Evolutionary conservation across 2,329 filamentous ascomycete species (phyloP).

Genomic region (Aureobasidium namibiae): DNA sequence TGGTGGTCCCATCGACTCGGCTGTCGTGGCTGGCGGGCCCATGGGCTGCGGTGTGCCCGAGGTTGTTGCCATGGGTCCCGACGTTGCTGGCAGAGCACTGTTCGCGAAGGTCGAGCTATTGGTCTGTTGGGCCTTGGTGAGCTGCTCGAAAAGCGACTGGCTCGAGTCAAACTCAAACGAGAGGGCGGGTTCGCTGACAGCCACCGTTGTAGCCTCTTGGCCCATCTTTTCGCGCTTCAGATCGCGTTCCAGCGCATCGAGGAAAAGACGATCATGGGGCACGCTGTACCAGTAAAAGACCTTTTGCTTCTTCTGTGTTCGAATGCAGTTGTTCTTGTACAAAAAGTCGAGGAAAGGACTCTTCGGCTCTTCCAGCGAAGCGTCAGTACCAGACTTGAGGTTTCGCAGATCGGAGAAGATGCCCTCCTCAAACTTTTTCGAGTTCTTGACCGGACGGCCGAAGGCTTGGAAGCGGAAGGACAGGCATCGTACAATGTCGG

Average conservation of each 20-base stretch:
- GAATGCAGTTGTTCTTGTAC: conserved; percentile 99
- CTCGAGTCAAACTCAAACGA: conserved; percentile 99
- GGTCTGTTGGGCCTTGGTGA: conserved; percentile 98
- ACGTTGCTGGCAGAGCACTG: conserved; percentile 27
- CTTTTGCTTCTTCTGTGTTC: conserved; percentile 99
- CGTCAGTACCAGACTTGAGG: conserved; percentile 95
- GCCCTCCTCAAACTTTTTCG: conserved; percentile 98
- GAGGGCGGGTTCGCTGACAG: conserved; percentile 90
- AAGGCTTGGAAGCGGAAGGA: conserved; percentile 98
- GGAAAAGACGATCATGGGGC: conserved; percentile 91
- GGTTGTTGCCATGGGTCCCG: conserved; percentile 80
- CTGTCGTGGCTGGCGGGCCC: conserved; percentile 16
- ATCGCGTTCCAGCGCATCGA: conserved; percentile 93
- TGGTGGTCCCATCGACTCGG: conserved; percentile 27
- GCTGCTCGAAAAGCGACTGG: conserved; percentile 96
- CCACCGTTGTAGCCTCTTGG: conserved; percentile 93
- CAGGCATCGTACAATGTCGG: conserved; percentile 95
- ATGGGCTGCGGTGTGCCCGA: conserved; percentile 63
- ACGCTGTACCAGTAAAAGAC: conserved; percentile 99
- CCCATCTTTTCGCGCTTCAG: conserved; percentile 99
- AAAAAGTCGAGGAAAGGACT: conserved; percentile 96
- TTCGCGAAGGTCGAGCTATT: conserved; percentile 82
- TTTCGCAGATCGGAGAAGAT: conserved; percentile 99
- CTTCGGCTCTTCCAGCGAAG: conserved; percentile 96
- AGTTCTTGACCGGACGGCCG: conserved; percentile 96